These are phyloP conservation scores for Lachancea quebecensis DNA, from an alignment of 805 yeast species.

Conservation along the genomic window DNA sequence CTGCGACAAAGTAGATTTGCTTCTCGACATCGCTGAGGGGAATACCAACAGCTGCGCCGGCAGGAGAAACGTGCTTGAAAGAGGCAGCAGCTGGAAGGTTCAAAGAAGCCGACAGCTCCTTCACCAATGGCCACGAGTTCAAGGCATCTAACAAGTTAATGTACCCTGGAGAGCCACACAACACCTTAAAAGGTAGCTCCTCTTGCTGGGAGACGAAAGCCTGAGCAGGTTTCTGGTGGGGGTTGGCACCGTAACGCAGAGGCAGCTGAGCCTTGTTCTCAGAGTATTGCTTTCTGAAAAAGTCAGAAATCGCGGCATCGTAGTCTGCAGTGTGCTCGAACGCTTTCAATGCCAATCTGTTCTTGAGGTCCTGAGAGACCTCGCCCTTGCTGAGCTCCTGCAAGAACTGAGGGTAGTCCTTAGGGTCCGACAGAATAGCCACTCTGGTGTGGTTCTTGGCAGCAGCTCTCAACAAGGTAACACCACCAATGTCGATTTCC, in stretches of 20 bases:
- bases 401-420: slow-evolving; percentile 81
- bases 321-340: slow-evolving; percentile 98
- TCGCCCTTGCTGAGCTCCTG: slow-evolving; percentile 71
- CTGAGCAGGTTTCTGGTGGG: slow-evolving; percentile 99
- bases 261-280: slow-evolving; percentile 87
- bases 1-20: slow-evolving; percentile 90
- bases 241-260: slow-evolving; percentile 96
- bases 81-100: slow-evolving; percentile 98
- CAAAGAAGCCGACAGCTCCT: slow-evolving; percentile 89
- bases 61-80: slow-evolving; percentile 98
- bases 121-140: slow-evolving; percentile 98
- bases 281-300: slow-evolving; percentile 93
- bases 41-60: slow-evolving; percentile 96
- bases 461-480: slow-evolving; percentile 94
- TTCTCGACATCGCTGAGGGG: slow-evolving; percentile 89
- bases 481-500: slow-evolving; percentile 98
- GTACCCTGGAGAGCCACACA: slow-evolving; percentile 95
- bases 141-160: slow-evolving; percentile 93
- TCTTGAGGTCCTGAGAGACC: slow-evolving; percentile 65
- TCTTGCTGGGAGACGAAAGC: slow-evolving; percentile 83
- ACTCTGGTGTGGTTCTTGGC: slow-evolving; percentile 98
- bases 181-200: slow-evolving; percentile 86
- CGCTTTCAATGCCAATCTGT: slow-evolving; percentile 87
- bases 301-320: slow-evolving; percentile 92
- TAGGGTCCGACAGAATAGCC: slow-evolving; percentile 90